Percentiles rank a stretch among this genome's conserved stretches.
These are phyloP conservation scores for Lyophyllum shimeji DNA, from an alignment of 768 basidiomycete genomes.

Conservation along the genomic window DNA sequence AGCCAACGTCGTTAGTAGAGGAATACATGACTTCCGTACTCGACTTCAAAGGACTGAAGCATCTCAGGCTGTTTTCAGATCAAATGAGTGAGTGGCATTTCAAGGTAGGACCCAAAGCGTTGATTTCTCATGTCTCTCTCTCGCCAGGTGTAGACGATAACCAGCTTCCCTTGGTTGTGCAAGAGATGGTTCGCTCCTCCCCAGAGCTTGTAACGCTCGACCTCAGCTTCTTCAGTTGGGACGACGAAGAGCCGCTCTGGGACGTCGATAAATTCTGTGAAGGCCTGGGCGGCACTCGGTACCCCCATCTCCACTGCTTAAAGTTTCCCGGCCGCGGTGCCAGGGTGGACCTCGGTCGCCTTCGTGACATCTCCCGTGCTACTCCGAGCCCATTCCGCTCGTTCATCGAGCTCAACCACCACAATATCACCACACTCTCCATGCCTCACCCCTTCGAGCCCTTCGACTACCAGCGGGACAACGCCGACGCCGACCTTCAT, in stretches of 20 bases:
- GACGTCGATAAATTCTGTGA: background rate
- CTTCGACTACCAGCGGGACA: background rate
- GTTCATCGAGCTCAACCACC: background rate
- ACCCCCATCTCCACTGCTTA: background rate
- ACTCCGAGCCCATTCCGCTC: background rate
- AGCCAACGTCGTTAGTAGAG: too few relatives aligned
- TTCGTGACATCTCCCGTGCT: background rate
- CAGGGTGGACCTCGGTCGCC: background rate
- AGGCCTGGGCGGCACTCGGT: background rate
- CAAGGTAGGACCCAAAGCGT: background rate
- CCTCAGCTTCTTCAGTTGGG: background rate
- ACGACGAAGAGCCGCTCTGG: background rate
- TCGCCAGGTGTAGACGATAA: background rate
- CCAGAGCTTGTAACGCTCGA: background rate
- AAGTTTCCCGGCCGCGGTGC: background rate
- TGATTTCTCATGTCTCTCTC: background rate
- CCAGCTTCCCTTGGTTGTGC: background rate
- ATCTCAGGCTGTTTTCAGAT: background rate
- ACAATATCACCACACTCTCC: background rate
- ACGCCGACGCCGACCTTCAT: background rate
- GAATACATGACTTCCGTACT: background rate
- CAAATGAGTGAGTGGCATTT: background rate
- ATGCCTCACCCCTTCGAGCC: background rate
- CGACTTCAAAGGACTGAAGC: background rate
- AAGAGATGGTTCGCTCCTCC: background rate